Percentiles rank a stretch among this genome's conserved stretches.
Conservation (phyloP, 169 alveolate species). For the Amoebophrya sp. region DNA sequence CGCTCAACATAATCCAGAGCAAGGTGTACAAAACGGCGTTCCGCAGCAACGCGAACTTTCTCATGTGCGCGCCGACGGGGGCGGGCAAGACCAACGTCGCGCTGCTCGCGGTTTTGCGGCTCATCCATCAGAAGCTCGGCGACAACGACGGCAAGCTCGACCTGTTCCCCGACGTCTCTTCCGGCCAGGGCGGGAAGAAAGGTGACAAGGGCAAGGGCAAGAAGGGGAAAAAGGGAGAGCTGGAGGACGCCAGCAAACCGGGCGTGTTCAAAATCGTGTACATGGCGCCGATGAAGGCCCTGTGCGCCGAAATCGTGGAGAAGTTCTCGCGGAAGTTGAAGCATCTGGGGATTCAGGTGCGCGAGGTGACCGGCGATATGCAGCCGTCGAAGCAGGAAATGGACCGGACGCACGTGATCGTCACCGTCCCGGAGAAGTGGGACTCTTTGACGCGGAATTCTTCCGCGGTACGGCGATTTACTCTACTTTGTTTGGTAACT, state of each 20-base stretch:
- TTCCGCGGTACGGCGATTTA: too few relatives aligned
- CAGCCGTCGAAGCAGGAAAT: slow-evolving; percentile 64
- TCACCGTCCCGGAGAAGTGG: slow-evolving; percentile 99
- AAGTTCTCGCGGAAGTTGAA: neutral
- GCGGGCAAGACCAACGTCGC: slow-evolving; percentile 98
- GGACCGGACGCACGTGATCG: slow-evolving; percentile 88
- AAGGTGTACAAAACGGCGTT: neutral
- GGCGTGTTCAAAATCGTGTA: slow-evolving; percentile 82
- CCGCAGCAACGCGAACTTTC: slow-evolving; percentile 47
- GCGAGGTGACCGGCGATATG: slow-evolving; percentile 26
- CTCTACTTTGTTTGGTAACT: too few relatives aligned
- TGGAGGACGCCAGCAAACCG: neutral
- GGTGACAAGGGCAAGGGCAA: neutral
- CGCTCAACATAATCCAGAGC: neutral
- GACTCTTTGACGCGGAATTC: too few relatives aligned
- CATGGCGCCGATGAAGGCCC: slow-evolving; percentile 99
- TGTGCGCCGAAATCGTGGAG: slow-evolving; percentile 35
- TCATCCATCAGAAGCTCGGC: slow-evolving; percentile 43
- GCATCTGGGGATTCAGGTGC: neutral
- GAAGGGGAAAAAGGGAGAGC: too few relatives aligned
- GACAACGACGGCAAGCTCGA: slow-evolving; percentile 30
- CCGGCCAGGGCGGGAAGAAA: neutral
- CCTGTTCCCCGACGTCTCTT: neutral
- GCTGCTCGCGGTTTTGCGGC: slow-evolving; percentile 65
- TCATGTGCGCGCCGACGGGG: slow-evolving; percentile 98